Evolutionary conservation across 208 protist genomes (phyloP).

Genomic region (Trypanosomatidae sp.): DNA sequence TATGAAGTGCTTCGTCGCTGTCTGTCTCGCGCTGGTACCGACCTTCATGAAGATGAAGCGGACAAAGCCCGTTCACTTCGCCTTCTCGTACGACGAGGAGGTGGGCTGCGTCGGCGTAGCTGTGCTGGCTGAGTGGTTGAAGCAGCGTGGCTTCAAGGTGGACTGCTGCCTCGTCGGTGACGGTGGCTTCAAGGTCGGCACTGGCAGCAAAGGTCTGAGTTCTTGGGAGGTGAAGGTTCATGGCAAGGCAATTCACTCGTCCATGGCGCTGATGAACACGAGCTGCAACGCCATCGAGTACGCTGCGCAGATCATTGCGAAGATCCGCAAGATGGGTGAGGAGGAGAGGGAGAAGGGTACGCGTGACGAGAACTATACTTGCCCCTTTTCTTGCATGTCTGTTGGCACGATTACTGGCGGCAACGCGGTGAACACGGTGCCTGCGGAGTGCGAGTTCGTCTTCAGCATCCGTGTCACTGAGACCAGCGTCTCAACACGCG

Average conservation of each 20-base stretch:
- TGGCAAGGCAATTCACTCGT: constrained; percentile 53
- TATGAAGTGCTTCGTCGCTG: not conserved
- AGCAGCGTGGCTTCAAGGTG: constrained; percentile 30
- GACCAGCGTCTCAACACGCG: too few relatives aligned
- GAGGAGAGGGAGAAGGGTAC: too few relatives aligned
- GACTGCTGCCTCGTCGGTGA: constrained; percentile 45
- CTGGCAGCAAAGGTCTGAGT: constrained; percentile 38
- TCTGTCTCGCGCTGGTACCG: constrained; percentile 8
- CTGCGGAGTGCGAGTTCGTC: too few relatives aligned
- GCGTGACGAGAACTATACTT: too few relatives aligned
- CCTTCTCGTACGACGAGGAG: not conserved
- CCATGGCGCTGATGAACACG: constrained; percentile 37
- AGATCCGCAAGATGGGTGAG: too few relatives aligned
- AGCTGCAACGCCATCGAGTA: constrained; percentile 50
- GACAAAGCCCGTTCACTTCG: not conserved
- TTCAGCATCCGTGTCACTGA: too few relatives aligned
- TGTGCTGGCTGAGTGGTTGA: too few relatives aligned
- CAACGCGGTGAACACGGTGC: too few relatives aligned
- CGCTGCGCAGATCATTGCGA: constrained; percentile 45
- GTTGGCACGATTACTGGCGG: too few relatives aligned
- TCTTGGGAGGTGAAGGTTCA: constrained; percentile 34
- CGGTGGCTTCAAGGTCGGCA: constrained; percentile 22
- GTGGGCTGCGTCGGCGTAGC: not conserved
- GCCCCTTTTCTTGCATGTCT: too few relatives aligned
- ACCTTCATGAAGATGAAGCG: constrained; percentile 33